Base-by-base conservation (phyloP, 2,329 filamentous ascomycete species). In the Epicoccum sorghinum region DNA sequence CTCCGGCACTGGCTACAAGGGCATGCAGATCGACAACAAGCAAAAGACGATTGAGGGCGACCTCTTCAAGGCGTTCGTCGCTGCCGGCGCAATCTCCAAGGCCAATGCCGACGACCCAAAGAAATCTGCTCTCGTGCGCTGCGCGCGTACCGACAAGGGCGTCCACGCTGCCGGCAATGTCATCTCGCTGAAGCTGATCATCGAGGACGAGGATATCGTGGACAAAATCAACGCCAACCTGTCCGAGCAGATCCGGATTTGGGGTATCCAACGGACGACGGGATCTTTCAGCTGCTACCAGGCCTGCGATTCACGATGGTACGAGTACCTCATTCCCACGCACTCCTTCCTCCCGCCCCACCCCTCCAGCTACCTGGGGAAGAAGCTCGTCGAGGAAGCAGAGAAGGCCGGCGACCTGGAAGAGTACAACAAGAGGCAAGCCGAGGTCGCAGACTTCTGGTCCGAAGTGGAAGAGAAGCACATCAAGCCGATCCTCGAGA, bases 31-130 rank as follows among this genome's bases (percentile, higher is more conserved):
- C 70, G 82, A 80, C 60, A 71, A 77, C 62, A 78, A 86, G 60
- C 87, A 96, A 71, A 93, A 92, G 78, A 99, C 93, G 0, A 98
- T 99, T 60, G 95, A 99, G 78, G 90, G 93, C 38, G 95, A 99
- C 66, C 80, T 99, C 3, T 99, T 99, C 78, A 85, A 86, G 29
- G 95, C 95, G 3, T 93, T 99, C 65, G 89, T 99, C 58, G 86
- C 87, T 3, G 93, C 95, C 3, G 90, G 93, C 14, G 93, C 95
- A 35, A 96, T 99, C 58, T 96, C 93, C 43, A 98, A 98, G 76
- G 91, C 91, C 58, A 99, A 99, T 71, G 95, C 95, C 22, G 88
- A 96, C 66, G 95, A 99, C 71, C 95, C 93, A 4, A 96, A 96
- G 76, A 99, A 99, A 77, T 96, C 92, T 2, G 93, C 91, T 47